Evolutionary conservation across 2,329 filamentous ascomycete species (phyloP), one percentile per base, ranked within the genome.

Genomic region (Aspergillus carbonarius): DNA sequence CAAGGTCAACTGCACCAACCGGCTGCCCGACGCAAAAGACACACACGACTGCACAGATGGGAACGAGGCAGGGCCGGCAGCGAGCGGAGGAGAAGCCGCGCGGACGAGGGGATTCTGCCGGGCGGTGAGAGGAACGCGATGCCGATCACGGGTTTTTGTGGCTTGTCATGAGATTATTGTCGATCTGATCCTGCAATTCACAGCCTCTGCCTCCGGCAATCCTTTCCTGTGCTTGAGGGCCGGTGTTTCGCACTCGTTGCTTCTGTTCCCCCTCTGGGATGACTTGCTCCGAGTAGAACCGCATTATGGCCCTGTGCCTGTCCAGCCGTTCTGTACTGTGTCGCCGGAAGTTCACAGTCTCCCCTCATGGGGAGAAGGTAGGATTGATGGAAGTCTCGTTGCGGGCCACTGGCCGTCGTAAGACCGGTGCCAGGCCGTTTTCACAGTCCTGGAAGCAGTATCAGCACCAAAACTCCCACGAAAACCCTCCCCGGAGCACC

Each of bases 401-500:
- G 54, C 64, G 69, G 59, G 65, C 72, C 40, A 66, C 69, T 54
- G 71, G 68, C 55, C 67, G 68, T 25, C 67, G 69, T 46, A 66
- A 68, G 48, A 59, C 68, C 60, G 66, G 64, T 59, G 62, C 67
- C 34, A 67, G 70, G 48, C 66, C 70, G 25, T 78, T 78, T 61
- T 74, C 79, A 1, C 76, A 77, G 37, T 71, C 74, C 58, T 74
- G 74, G 61, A 70, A 72, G 57, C 72, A 74, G 56, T 74, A 78
- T 58, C 68, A 78, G 48, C 70, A 75, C 44, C 74, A 79, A 61
- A 65, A 61, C 55, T 48, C 44, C 44, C 67, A 74, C 46, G 71
- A 76, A 51, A 71, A 77, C 49, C 47, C 68, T 12, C 62, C 65
- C 2, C 79, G 80, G 65, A 79, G 82, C 60, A 82, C 82, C n/a